phyloP scores from a whole-genome alignment of 768 basidiomycete species.

The Termitomyces sp. region DNA sequence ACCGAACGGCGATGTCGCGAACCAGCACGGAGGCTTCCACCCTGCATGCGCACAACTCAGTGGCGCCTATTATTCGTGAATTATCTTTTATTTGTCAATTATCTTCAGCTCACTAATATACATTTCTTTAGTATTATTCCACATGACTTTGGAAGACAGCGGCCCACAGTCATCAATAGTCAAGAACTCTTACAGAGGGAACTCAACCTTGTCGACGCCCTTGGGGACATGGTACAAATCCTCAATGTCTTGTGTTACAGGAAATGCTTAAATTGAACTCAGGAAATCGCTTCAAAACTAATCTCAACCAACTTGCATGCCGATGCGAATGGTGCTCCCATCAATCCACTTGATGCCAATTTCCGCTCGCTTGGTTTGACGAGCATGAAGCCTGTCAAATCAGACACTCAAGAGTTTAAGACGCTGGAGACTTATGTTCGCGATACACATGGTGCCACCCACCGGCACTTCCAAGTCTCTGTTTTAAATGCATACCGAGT shows the following conservation, averaged over 20 bases:
- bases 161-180: conserved; percentile 41
- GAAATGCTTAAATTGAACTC: not conserved
- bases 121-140: conserved; percentile 46
- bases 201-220: conserved; percentile 60
- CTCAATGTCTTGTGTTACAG: not conserved
- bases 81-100: not conserved
- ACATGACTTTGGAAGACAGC: conserved; percentile 52
- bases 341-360: conserved; percentile 56
- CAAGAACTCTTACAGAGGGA: conserved; percentile 40
- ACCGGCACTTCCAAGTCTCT: conserved; percentile 38
- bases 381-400: conserved; percentile 45
- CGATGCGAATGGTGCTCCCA: conserved; percentile 41
- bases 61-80: conserved; percentile 55
- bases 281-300: conserved; percentile 60
- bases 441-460: conserved; percentile 57
- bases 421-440: conserved; percentile 43
- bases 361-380: conserved; percentile 50
- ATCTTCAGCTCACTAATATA: not conserved
- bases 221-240: conserved; percentile 55
- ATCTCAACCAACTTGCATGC: conserved; percentile 34
- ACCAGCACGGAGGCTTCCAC: conserved; percentile 30
- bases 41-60: conserved; percentile 46
- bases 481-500: conserved; percentile 51
- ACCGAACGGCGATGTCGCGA: conserved; percentile 36
- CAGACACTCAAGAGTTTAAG: conserved; percentile 41